Evolutionary conservation across 2,329 filamentous ascomycete species (phyloP).

Genomic region (Trichophyton simii): DNA sequence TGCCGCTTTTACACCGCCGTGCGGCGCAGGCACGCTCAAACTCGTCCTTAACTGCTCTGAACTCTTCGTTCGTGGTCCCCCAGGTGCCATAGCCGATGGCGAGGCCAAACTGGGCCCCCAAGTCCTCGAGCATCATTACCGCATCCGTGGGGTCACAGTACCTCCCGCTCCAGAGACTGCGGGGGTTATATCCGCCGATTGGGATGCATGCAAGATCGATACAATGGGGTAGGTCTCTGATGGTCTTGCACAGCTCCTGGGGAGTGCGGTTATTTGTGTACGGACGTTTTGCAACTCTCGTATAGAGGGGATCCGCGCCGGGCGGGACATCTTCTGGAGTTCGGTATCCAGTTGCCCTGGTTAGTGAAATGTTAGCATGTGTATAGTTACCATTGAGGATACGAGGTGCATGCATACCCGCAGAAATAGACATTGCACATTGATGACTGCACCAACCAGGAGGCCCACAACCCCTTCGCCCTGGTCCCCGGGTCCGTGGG

Average conservation of each 20-base stretch:
- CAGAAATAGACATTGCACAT: slow-evolving; percentile 75
- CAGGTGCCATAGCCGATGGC: slow-evolving; percentile 90
- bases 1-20: background rate
- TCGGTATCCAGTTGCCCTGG: slow-evolving; percentile 81
- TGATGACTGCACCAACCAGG: slow-evolving; percentile 65
- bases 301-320: slow-evolving; percentile 59
- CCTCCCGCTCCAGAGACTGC: slow-evolving; percentile 60
- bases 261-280: slow-evolving; percentile 47
- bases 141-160: slow-evolving; percentile 79
- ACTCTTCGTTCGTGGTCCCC: slow-evolving; percentile 73
- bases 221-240: slow-evolving; percentile 65
- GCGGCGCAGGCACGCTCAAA: background rate
- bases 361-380: background rate
- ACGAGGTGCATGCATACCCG: slow-evolving; percentile 36
- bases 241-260: slow-evolving; percentile 66
- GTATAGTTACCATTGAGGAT: too few relatives aligned
- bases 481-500: slow-evolving; percentile 37
- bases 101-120: slow-evolving; percentile 61
- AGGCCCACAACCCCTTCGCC: slow-evolving; percentile 70
- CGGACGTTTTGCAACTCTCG: too few relatives aligned
- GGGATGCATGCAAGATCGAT: slow-evolving; percentile 89
- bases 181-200: slow-evolving; percentile 68
- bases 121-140: slow-evolving; percentile 81
- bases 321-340: slow-evolving; percentile 59
- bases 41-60: slow-evolving; percentile 24